Evolutionary conservation across 495 filamentous ascomycete species (phyloP), one percentile per base, ranked within the genome.

Genomic region (Filosporella fistucella): DNA sequence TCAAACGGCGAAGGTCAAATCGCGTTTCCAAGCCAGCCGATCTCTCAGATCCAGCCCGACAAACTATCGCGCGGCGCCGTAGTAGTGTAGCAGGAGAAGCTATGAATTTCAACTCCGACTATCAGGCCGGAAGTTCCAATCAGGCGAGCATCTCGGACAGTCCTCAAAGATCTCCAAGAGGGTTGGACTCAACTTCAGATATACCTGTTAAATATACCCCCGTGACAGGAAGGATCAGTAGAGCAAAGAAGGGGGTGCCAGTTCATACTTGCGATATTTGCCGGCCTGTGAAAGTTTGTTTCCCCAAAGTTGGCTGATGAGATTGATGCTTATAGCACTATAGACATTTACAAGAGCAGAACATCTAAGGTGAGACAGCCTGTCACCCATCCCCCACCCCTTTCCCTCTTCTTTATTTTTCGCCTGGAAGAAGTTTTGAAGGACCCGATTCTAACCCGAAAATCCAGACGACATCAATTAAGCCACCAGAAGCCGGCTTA

Each of bases 311-410:
- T 5, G 17, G n/a, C 29, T 20, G 9, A n/a, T 10, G 14, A 43
- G 18, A 26, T 13, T 32, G 6, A 7, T 30, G 41, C 23, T 43
- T 9, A 42, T 25, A 26, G 11, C 7, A 8, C 5, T 25, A 7
- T 38, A 56, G 84, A 82, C 85, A 41, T 89, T 89, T 60, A 93
- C 89, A 16, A 76, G 90, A 60, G 88, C 88, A 23, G 90, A 96
- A 60, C 90, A 96, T 67, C 67, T 88, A 42, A 81, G 86, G 85
- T 86, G 68, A 47, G 39, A 1, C 25, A 17, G 4, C n/a, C 14
- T 23, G n/a, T 23, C 18, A 17, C 13, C 14, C 10, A 26, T n/a
- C n/a, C n/a, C n/a, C n/a, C n/a, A n/a, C n/a, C n/a, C n/a, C n/a
- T n/a, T n/a, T n/a, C n/a, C n/a, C n/a, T n/a, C n/a, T n/a, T n/a